Base-by-base conservation (phyloP, 2,329 filamentous ascomycete species). In the Apiospora phragmitis region DNA sequence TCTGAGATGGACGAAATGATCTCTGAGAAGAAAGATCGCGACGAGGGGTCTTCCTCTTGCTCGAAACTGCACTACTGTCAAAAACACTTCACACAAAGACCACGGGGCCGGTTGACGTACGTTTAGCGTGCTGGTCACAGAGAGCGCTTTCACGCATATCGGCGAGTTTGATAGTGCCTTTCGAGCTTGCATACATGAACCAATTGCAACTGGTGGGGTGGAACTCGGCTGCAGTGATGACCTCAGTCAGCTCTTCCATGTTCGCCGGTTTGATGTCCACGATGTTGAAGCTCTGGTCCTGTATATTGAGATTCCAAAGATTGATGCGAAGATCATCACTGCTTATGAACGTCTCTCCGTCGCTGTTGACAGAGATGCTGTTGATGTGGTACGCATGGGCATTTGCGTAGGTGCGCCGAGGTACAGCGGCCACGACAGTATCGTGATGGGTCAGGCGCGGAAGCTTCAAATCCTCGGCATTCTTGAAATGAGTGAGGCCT, bases 181-280 rank as follows among this genome's bases (percentile, higher is more conserved):
- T 99, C 71, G 95, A 98, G 83, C 95, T 98, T 76, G 96, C 96
- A 81, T 98, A 99, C 95, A 99, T 99, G 85, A 99, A 98, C 94
- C 94, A 97, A 84, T 99, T 98, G 88, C 96, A 99, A 86, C 95
- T 97, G 78, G 92, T 87, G 7, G 96, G 96, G 80, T 99, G 96
- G 79, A 99, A 99, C 80, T 99, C 96, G 69, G 96, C 96, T 55
- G 96, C 96, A 16, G 96, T 99, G 80, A 99, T 98, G 76, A 99
- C 96, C 83, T 99, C 96, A 0, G 96, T 99, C 74, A 99, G 87
- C 85, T 99, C 96, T 83, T 99, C 96, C 96, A 99, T 99, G 82
- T 99, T 99, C 51, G 96, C 96, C 11, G 96, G 96, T 83, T 99
- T 99, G 87, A 99, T 99, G 82, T 99, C 96, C 73, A 99, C 96